A percentile compares a stretch with the other conserved stretches of the same genome.
Evolutionary conservation across 495 filamentous ascomycete species (phyloP).

Genomic region (Aspergillus steynii): DNA sequence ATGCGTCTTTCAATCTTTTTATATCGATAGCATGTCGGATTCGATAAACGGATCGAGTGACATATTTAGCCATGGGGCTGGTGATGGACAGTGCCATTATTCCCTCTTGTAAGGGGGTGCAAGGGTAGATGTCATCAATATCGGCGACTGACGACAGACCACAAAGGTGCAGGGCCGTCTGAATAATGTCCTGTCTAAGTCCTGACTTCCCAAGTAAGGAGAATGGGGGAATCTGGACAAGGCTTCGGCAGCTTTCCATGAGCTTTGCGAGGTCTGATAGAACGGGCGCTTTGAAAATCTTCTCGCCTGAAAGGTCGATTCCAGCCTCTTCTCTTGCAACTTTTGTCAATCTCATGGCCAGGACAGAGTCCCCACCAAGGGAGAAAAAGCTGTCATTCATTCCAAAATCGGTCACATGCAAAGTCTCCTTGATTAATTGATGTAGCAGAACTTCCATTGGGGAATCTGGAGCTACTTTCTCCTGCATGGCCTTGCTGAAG

Average conservation of each 20-base stretch:
- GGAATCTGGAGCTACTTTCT: constrained; percentile 7
- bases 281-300: not conserved
- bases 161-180: not conserved
- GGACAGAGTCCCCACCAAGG: constrained; percentile 26
- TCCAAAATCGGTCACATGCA: constrained; percentile 25
- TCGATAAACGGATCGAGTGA: not conserved
- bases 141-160: not conserved
- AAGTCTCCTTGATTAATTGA: constrained; percentile 26
- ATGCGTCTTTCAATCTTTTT: not conserved
- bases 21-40: not conserved
- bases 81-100: constrained; percentile 9
- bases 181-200: not conserved
- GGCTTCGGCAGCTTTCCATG: not conserved
- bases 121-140: constrained; percentile 48
- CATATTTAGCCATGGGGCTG: not conserved
- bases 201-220: not conserved
- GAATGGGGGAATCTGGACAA: not conserved
- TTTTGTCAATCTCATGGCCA: constrained; percentile 19
- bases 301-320: not conserved
- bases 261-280: not conserved
- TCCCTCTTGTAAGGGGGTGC: constrained; percentile 55
- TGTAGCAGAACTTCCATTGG: constrained; percentile 26
- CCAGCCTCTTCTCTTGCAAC: not conserved
- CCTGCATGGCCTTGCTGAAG: not conserved
- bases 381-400: constrained; percentile 23